These are phyloP conservation scores for Candida labiduridarum DNA, from an alignment of 1,139 yeast species.

Conservation along the genomic window DNA sequence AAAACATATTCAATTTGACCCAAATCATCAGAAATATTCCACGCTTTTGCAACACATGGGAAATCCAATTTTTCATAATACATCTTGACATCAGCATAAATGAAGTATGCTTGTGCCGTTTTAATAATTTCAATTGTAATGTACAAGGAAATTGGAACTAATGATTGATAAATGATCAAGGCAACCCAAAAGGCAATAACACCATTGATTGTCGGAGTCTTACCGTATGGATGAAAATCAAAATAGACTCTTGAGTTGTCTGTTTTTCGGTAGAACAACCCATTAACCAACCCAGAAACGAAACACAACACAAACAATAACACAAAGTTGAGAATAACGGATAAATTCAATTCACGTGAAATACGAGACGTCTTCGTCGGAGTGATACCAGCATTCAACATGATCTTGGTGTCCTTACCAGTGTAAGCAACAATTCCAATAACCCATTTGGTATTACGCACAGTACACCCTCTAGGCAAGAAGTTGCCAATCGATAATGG, in stretches of 20 bases:
- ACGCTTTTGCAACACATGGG: conserved; percentile 94
- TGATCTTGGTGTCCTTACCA: conserved; percentile 88
- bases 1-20: conserved; percentile 96
- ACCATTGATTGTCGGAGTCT: conserved; percentile 75
- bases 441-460: conserved; percentile 92
- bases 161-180: conserved; percentile 82
- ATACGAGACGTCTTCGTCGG: conserved; percentile 88
- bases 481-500: conserved; percentile 80
- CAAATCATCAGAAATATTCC: conserved; percentile 96
- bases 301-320: conserved; percentile 79
- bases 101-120: conserved; percentile 91
- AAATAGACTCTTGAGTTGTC: conserved; percentile 65
- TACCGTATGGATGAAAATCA: conserved; percentile 56
- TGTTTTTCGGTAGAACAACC: conserved; percentile 60
- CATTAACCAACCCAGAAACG: conserved; percentile 80
- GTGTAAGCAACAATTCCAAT: conserved; percentile 89
- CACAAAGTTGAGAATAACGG: conserved; percentile 77
- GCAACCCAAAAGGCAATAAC: conserved; percentile 85
- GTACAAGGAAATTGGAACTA: conserved; percentile 93
- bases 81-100: conserved; percentile 85
- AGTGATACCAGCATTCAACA: conserved; percentile 90
- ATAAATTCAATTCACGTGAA: conserved; percentile 77
- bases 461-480: conserved; percentile 85
- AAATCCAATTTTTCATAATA: conserved; percentile 83
- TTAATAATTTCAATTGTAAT: conserved; percentile 94